Base-by-base conservation (phyloP, 1,284 basidiomycete genomes). In the Vanrija sp. region DNA sequence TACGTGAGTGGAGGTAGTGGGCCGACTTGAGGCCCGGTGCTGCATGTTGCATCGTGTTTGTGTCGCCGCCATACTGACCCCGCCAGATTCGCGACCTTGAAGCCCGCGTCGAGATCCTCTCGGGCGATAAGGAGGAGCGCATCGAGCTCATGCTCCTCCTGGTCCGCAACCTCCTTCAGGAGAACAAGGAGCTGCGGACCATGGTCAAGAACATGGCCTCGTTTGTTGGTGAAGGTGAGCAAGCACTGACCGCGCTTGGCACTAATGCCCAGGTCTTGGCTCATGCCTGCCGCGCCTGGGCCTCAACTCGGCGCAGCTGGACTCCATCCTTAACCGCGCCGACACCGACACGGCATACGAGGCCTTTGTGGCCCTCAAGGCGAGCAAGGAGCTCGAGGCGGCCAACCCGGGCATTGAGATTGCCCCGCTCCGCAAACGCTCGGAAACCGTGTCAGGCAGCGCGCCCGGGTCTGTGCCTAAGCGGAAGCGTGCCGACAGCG, bases 271-370 rank as follows among this genome's bases (percentile, higher is more conserved):
- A 74, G 74, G 73, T 23, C 63, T 51, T 84, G 90, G 47, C 72
- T 91, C 65, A 71, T 93, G 59, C 82, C 65, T 78, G 3, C 73
- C 87, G 23, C 86, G 88, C 64, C 81, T 92, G 6, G 89, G 91
- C 12, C 85, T 86, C 81, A 87, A 52, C 65, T 84, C 64, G 60
- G 78, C 82, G 50, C 87, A 89, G 66, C 90, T 92, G 68, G 85
- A 88, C 63, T 84, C 83, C 46, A 88, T 86, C 62, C 79, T 91
- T 59, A 89, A 88, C 74, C 85, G 85, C 65, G 84, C 87, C 2
- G 91, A 94, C 75, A 91, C 90, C 0, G 91, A 94, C 71, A 91
- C 90, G 1, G 91, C 90, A 26, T 91, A 87, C 81, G 90, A 93
- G 69, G 87, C 89, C 46, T 92, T 87, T 67, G 84, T 90, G 60